These are phyloP conservation scores for Erythrobasidium yunnanense DNA, from an alignment of 768 basidiomycete species.

Conservation along the genomic window DNA sequence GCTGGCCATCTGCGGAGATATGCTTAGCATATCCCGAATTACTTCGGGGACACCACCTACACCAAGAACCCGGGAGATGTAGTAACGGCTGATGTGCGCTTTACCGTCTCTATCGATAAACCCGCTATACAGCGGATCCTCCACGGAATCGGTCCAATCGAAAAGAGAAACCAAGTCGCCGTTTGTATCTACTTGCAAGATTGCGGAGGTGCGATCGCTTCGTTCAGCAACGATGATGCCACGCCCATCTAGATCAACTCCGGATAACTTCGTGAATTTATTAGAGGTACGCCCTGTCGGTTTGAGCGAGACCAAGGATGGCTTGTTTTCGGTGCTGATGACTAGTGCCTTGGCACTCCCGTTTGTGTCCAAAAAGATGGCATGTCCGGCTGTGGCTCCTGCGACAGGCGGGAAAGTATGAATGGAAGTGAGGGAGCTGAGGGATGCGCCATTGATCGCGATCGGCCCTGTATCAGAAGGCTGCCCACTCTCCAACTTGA, in stretches of 20 bases:
- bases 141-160: conserved; percentile 8
- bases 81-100: conserved; percentile 20
- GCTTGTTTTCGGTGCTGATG: neutral
- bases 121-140: conserved; percentile 1
- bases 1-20: neutral
- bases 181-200: conserved; percentile 3
- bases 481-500: neutral
- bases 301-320: neutral
- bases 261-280: neutral
- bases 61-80: conserved; percentile 6
- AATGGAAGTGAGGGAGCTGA: neutral
- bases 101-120: conserved; percentile 10
- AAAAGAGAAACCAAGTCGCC: neutral
- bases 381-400: neutral
- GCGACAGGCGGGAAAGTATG: neutral
- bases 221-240: conserved; percentile 6
- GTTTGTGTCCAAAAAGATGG: conserved; percentile 4
- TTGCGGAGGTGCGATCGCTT: conserved; percentile 1
- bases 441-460: neutral
- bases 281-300: neutral
- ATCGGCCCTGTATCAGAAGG: neutral
- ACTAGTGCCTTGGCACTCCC: neutral
- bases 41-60: neutral
- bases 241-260: neutral
- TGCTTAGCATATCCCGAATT: neutral